Percentiles rank a stretch among this genome's conserved stretches.
phyloP scores from a whole-genome alignment of 2,329 filamentous ascomycete genomes.

The Talaromyces funiculosus region DNA sequence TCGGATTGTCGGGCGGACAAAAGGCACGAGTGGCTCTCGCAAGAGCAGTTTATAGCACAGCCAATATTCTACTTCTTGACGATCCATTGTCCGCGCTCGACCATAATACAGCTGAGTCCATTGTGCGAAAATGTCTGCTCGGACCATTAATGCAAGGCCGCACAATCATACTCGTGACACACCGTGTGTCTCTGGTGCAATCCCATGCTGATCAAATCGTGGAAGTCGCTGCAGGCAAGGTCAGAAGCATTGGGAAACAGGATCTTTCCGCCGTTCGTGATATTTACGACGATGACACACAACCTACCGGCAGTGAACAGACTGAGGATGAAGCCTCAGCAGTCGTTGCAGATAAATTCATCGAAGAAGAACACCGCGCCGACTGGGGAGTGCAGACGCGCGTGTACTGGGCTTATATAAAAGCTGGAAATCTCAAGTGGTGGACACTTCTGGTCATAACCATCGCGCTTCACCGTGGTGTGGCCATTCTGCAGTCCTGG shows the following conservation, averaged over 20 bases:
- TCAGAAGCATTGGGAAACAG: slow-evolving; percentile 45
- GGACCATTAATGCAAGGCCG: slow-evolving; percentile 51
- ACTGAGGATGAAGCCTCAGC: slow-evolving; percentile 41
- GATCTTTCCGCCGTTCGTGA: slow-evolving; percentile 41
- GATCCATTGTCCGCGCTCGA: slow-evolving; percentile 57
- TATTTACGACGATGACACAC: slow-evolving; percentile 23
- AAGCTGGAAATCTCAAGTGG: slow-evolving; percentile 67
- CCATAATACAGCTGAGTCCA: slow-evolving; percentile 58
- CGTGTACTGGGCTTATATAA: slow-evolving; percentile 82
- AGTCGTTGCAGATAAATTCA: slow-evolving; percentile 66
- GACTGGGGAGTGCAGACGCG: slow-evolving; percentile 68
- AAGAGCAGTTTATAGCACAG: slow-evolving; percentile 54
- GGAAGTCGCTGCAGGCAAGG: slow-evolving; percentile 59
- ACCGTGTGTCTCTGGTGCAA: slow-evolving; percentile 64
- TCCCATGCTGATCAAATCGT: slow-evolving; percentile 69
- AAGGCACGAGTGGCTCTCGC: slow-evolving; percentile 57
- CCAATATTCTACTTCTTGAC: slow-evolving; percentile 52
- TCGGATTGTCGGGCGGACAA: slow-evolving; percentile 57
- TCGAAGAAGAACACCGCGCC: slow-evolving; percentile 69
- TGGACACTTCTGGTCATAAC: slow-evolving; percentile 63
- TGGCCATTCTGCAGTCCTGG: slow-evolving; percentile 65
- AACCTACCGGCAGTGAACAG: slow-evolving; percentile 20
- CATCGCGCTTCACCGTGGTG: slow-evolving; percentile 58
- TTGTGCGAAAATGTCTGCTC: slow-evolving; percentile 53
- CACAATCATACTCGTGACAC: slow-evolving; percentile 57